phyloP scores from a whole-genome alignment of 805 yeast species.

The Dipodascus albidus region DNA sequence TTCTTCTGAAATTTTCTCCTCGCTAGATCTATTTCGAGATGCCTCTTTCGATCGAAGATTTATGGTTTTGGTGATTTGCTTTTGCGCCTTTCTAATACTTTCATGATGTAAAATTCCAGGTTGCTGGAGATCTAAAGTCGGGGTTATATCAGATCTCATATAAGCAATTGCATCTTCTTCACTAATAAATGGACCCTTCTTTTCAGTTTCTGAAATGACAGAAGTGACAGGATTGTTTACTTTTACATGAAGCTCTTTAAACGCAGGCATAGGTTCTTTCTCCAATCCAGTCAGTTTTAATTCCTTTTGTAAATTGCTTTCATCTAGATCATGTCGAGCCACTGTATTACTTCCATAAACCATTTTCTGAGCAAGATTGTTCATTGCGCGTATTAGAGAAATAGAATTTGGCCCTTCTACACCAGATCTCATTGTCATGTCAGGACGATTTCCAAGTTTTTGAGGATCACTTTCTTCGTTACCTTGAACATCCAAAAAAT shows the following conservation, averaged over 20 bases:
- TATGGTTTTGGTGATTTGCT: not conserved
- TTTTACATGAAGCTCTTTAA: not conserved
- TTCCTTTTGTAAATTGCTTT: slow-evolving; percentile 15
- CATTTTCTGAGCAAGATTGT: slow-evolving; percentile 74
- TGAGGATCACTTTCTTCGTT: slow-evolving; percentile 74
- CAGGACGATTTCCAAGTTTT: slow-evolving; percentile 69
- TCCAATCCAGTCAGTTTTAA: slow-evolving; percentile 20
- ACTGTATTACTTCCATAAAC: slow-evolving; percentile 32
- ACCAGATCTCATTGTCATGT: slow-evolving; percentile 70
- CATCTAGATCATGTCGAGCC: slow-evolving; percentile 15
- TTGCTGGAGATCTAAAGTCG: not conserved
- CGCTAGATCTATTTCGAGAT: not conserved
- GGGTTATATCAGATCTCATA: not conserved
- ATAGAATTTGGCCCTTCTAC: slow-evolving; percentile 54
- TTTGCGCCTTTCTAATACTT: not conserved
- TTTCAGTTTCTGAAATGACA: not conserved
- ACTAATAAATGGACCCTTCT: not conserved
- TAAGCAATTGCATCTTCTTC: not conserved
- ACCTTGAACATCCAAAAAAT: slow-evolving; percentile 68
- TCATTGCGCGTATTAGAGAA: slow-evolving; percentile 76
- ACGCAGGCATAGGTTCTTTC: not conserved
- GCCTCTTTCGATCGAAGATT: slow-evolving; percentile 1
- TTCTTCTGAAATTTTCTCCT: slow-evolving; percentile 19
- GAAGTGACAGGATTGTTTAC: slow-evolving; percentile 2
- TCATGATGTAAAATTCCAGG: not conserved